Evolutionary conservation across 129 eudicot species (phyloP).

Genomic region (Centella asiatica): DNA sequence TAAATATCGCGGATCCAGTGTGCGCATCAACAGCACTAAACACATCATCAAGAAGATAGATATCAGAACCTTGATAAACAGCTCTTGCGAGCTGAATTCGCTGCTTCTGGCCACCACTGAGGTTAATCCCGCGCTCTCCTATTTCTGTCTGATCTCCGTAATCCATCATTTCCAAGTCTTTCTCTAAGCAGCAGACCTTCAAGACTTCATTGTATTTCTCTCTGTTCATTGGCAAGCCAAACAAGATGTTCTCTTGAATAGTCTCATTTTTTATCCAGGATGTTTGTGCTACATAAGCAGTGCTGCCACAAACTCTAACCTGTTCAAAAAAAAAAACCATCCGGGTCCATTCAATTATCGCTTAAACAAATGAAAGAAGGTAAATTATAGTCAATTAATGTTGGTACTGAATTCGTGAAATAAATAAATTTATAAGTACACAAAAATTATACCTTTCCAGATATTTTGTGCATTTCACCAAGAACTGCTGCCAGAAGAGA

Average conservation of each 20-base stretch:
- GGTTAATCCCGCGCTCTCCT: constrained; percentile 60
- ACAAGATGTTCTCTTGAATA: constrained; percentile 44
- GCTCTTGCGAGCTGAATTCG: constrained; percentile 90
- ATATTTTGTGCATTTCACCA: constrained; percentile 10
- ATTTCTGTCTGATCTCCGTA: constrained; percentile 69
- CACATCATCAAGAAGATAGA: constrained; percentile 85
- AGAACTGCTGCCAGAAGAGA: constrained; percentile 32
- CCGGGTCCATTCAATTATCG: not conserved
- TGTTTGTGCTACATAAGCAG: constrained; percentile 60
- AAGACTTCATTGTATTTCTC: constrained; percentile 50
- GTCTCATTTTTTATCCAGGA: constrained; percentile 82
- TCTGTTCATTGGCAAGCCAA: constrained; percentile 50
- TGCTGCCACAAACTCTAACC: constrained; percentile 51
- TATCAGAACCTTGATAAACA: constrained; percentile 82
- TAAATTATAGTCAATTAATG: not conserved
- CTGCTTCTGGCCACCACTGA: constrained; percentile 75
- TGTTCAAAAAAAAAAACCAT: constrained; percentile 5
- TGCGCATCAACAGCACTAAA: constrained; percentile 94
- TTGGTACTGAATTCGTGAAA: too few species aligned
- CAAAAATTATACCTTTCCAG: constrained; percentile 18
- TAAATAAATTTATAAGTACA: too few species aligned
- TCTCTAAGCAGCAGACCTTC: constrained; percentile 49
- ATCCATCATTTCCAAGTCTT: constrained; percentile 61
- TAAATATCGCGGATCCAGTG: constrained; percentile 84
- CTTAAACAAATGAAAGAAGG: not conserved